These are phyloP conservation scores for Colletotrichum filicis DNA, from an alignment of 2,329 filamentous ascomycete genomes.

Conservation along the genomic window DNA sequence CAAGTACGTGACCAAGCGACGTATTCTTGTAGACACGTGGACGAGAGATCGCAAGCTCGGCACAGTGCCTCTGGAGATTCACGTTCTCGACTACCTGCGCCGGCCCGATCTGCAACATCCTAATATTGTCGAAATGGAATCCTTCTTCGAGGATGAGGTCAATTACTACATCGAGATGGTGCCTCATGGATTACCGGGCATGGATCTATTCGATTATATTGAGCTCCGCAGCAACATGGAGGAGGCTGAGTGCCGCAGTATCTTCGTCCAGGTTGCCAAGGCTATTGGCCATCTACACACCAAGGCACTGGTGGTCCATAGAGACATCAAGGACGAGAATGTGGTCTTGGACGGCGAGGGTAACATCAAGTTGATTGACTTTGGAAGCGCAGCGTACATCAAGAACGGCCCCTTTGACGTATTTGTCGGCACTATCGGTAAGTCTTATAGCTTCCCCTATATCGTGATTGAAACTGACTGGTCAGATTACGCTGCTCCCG, in stretches of 20 bases:
- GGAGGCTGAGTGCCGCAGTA: conserved; percentile 91
- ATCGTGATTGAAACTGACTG: background rate
- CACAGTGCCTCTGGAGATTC: conserved; percentile 95
- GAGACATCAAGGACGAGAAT: conserved; percentile 99
- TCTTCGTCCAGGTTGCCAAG: conserved; percentile 91
- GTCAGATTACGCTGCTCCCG: conserved; percentile 96
- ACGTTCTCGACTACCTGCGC: conserved; percentile 93
- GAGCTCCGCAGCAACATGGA: conserved; percentile 97
- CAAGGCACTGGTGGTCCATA: conserved; percentile 91
- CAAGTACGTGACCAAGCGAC: conserved; percentile 97
- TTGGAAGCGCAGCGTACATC: conserved; percentile 97
- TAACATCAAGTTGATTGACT: conserved; percentile 96
- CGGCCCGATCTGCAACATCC: conserved; percentile 75
- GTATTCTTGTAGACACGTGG: conserved; percentile 98
- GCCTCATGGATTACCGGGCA: conserved; percentile 92
- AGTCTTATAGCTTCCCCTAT: conserved; percentile 44
- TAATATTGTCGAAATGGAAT: conserved; percentile 79
- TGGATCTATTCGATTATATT: conserved; percentile 99
- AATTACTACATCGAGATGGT: conserved; percentile 99
- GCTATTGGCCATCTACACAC: conserved; percentile 93
- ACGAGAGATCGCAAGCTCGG: conserved; percentile 92
- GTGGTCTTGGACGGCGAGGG: conserved; percentile 96
- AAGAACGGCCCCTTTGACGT: conserved; percentile 99
- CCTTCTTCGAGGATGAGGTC: conserved; percentile 81
- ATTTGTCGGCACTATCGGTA: conserved; percentile 98